Conservation (phyloP, 441 rosid species). For the Gossypium schwendimanii region DNA sequence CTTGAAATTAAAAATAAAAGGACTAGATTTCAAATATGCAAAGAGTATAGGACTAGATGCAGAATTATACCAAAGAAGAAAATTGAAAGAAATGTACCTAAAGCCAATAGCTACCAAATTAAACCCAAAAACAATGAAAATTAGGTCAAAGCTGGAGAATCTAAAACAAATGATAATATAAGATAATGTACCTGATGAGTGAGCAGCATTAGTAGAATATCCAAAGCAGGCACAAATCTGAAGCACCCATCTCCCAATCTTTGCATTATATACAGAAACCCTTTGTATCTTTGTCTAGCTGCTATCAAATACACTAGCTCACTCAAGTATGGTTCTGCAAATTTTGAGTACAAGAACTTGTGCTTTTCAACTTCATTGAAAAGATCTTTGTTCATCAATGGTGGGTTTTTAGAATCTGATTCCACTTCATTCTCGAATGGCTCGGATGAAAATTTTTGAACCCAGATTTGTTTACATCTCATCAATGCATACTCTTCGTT, state of each 20-base stretch:
- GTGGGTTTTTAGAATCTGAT: conserved; percentile 19
- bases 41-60: too few relatives aligned
- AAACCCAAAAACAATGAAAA: too few relatives aligned
- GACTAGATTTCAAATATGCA: too few relatives aligned
- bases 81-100: too few relatives aligned
- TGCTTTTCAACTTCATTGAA: conserved; percentile 43
- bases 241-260: conserved; percentile 38
- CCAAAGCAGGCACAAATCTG: conserved; percentile 55
- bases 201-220: conserved; percentile 68
- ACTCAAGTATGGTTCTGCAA: conserved; percentile 55
- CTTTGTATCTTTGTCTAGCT: conserved; percentile 65
- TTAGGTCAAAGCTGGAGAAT: too few relatives aligned
- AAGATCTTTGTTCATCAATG: conserved; percentile 31
- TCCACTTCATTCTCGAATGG: conserved; percentile 63
- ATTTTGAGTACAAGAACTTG: conserved; percentile 34
- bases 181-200: conserved; percentile 60
- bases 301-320: conserved; percentile 69
- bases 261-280: conserved; percentile 46
- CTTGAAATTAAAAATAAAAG: too few relatives aligned
- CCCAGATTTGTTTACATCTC: conserved; percentile 67
- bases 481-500: conserved; percentile 71
- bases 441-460: conserved; percentile 44
- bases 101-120: too few relatives aligned
- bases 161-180: not conserved
- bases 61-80: too few relatives aligned